Conservation (phyloP, 352 stramenopile species). For the Globisporangium cederbergense region DNA sequence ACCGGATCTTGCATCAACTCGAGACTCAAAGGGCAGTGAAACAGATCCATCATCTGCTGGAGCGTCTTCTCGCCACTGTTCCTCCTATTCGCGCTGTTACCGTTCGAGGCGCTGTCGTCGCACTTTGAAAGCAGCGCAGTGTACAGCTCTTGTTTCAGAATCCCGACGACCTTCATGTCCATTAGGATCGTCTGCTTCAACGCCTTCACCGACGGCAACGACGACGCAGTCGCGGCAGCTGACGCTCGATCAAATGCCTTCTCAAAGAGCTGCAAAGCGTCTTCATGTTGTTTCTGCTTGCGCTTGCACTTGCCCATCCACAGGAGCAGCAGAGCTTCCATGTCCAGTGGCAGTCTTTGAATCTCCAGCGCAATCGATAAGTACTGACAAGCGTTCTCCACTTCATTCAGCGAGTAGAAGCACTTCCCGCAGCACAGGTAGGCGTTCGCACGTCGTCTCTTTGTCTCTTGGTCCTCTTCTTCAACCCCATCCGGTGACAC, state of each 20-base stretch:
- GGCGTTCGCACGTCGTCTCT: constrained; percentile 35
- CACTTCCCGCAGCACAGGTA: constrained; percentile 59
- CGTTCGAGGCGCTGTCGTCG: constrained; percentile 9
- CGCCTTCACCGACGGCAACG: constrained; percentile 29
- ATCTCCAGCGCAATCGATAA: constrained; percentile 40
- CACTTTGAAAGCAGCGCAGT: constrained; percentile 32
- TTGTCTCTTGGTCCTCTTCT: constrained; percentile 37
- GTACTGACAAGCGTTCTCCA: constrained; percentile 40
- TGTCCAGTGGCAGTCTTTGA: constrained; percentile 27
- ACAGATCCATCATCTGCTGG: constrained; percentile 68
- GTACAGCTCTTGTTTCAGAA: constrained; percentile 46
- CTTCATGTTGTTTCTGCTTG: constrained; percentile 47
- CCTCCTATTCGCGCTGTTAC: constrained; percentile 12
- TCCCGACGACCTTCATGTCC: constrained; percentile 61
- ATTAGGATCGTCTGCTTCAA: constrained; percentile 53
- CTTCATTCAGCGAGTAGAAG: constrained; percentile 51
- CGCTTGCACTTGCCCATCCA: constrained; percentile 66
- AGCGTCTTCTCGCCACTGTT: constrained; percentile 33
- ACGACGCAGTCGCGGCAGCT: constrained; percentile 27
- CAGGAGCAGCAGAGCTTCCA: constrained; percentile 48
- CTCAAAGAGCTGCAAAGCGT: constrained; percentile 42
- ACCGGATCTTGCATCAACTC: constrained; percentile 79
- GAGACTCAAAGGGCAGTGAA: constrained; percentile 68
- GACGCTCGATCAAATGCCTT: constrained; percentile 52
- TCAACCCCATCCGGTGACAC: background rate